Base-by-base conservation (phyloP, 169 alveolate genomes). In the Ichthyophthirius multifiliis region DNA sequence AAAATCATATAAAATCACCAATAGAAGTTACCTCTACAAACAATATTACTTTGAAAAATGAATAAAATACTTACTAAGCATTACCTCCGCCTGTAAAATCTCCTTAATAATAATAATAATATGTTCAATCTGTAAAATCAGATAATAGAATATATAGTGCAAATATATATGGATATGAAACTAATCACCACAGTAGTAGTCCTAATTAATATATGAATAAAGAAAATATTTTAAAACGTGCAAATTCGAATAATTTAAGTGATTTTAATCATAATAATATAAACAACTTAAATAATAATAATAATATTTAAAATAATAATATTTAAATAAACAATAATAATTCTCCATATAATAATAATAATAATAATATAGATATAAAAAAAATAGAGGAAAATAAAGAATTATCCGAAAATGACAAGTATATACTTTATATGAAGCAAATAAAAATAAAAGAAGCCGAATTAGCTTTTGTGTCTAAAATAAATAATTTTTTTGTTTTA, bases 181-280 rank as follows among this genome's bases (percentile, higher is more conserved):
- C 43, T 1, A 55, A 55, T 55, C 71, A 20, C 6, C 23, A 55
- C 5, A 20, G 15, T 5, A 55, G 13, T 27, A 27, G 16, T 23
- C 13, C 34, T 27, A 10, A 20, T 27, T 7, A 55, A 55, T n/a
- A n/a, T n/a, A n/a, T n/a, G n/a, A 55, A 55, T 55, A 55, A 55
- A 7, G 71, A 55, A 55, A 55, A 55, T 9, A 55, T 55, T 55
- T 55, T 55, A 55, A 55, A 55, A 55, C 23, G 71, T 27, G 71
- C 71, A 27, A 55, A 55, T 10, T 55, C 71, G 6, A n/a, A n/a
- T n/a, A n/a, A n/a, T n/a, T n/a, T n/a, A n/a, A n/a, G n/a, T n/a
- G n/a, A n/a, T n/a, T n/a, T n/a, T n/a, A n/a, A n/a, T n/a, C n/a
- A n/a, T n/a, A n/a, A n/a, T n/a, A n/a, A n/a, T n/a, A n/a, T n/a